Conservation (phyloP, 2,329 filamentous ascomycete genomes). For the Phyllosticta citribraziliensis region DNA sequence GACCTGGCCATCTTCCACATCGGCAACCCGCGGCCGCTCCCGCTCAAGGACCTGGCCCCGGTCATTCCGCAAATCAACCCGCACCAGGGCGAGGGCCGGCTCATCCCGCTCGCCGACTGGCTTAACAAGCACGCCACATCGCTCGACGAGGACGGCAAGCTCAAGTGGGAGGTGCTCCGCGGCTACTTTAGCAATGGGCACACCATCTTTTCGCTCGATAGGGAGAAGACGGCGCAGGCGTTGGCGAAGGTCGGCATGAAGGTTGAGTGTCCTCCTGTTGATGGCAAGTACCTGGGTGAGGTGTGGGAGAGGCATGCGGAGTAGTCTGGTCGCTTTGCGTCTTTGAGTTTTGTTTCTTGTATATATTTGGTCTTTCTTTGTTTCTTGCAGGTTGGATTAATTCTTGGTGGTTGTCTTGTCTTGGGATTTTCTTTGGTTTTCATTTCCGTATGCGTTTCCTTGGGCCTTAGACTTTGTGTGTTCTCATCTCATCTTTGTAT, state of each 20-base stretch:
- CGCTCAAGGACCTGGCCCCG: neutral
- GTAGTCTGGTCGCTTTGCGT: neutral
- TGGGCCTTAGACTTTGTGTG: no score
- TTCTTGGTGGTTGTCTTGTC: no score
- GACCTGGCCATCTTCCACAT: neutral
- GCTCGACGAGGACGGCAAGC: neutral
- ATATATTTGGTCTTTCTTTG: neutral
- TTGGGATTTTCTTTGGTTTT: neutral
- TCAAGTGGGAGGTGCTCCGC: neutral
- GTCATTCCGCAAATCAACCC: neutral
- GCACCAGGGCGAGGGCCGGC: neutral
- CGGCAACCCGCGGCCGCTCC: neutral
- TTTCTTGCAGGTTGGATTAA: neutral
- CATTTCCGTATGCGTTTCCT: no score
- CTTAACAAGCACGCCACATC: neutral
- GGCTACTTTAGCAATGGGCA: neutral
- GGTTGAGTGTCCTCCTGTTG: neutral
- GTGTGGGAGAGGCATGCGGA: neutral
- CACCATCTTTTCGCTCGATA: neutral
- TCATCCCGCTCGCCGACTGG: neutral
- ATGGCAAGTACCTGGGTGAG: neutral
- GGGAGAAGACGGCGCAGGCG: neutral
- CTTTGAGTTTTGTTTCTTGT: neutral
- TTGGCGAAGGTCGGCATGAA: neutral
- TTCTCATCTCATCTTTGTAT: neutral